Conservation (phyloP, 1,284 basidiomycete species). For the Apiotrichum brassicae region DNA sequence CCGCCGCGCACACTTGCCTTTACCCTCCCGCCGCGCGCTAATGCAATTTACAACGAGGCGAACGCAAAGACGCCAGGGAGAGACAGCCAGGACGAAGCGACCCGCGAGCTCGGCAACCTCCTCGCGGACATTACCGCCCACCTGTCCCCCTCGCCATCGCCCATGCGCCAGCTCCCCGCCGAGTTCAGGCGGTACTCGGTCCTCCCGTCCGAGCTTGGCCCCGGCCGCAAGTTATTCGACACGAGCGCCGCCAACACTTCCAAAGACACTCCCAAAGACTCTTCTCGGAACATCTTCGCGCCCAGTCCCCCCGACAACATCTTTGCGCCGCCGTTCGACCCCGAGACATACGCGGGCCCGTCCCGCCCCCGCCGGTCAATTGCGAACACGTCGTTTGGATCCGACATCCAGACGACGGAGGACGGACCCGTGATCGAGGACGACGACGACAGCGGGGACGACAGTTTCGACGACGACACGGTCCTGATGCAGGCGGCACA, state of each 20-base stretch:
- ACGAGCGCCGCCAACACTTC: neutral
- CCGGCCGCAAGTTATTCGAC: slow-evolving; percentile 11
- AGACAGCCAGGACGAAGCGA: neutral
- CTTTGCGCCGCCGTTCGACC: neutral
- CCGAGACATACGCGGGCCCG: neutral
- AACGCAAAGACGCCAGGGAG: neutral
- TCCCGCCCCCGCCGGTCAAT: slow-evolving; percentile 18
- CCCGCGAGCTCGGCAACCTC: slow-evolving; percentile 31
- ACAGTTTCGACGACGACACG: slow-evolving; percentile 10
- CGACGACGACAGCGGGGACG: slow-evolving; percentile 10
- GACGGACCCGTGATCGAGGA: slow-evolving; percentile 12
- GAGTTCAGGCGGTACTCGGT: slow-evolving; percentile 35
- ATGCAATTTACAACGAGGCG: slow-evolving; percentile 39
- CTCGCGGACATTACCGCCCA: slow-evolving; percentile 31
- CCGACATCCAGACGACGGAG: slow-evolving; percentile 21
- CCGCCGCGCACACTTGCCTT: slow-evolving; percentile 80
- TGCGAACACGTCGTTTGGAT: slow-evolving; percentile 37
- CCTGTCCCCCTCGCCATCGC: neutral
- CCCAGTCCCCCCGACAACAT: neutral
- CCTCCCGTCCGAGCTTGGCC: slow-evolving; percentile 24
- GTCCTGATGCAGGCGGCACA: neutral
- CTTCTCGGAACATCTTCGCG: slow-evolving; percentile 1
- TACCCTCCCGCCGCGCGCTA: slow-evolving; percentile 59
- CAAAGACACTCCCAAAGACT: neutral
- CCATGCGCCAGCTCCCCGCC: slow-evolving; percentile 25